A percentile compares a stretch with the other conserved stretches of the same genome.
Conservation (phyloP, 139 green algal species). For the Helicosporidium sp. region DNA sequence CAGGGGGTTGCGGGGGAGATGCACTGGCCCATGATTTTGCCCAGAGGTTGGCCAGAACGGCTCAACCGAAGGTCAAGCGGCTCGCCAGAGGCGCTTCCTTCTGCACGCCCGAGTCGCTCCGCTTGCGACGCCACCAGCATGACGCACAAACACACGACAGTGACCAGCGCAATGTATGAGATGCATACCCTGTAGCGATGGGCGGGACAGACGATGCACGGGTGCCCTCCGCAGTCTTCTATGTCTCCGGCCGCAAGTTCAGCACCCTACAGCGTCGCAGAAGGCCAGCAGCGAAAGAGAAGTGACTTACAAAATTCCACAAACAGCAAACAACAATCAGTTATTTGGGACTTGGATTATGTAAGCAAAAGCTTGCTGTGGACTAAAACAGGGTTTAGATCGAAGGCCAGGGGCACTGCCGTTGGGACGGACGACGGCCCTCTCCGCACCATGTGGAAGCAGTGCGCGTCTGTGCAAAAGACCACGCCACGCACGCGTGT, state of each 20-base stretch:
- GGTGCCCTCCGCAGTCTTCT: constrained; percentile 14
- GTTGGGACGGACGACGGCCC: background rate
- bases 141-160: background rate
- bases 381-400: no score
- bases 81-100: background rate
- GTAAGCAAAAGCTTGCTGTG: no score
- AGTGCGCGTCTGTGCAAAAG: constrained; percentile 15
- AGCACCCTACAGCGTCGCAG: constrained; percentile 3
- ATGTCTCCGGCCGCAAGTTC: constrained; percentile 16
- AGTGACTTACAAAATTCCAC: background rate
- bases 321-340: background rate
- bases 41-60: background rate
- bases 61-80: background rate
- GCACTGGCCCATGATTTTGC: background rate
- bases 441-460: constrained; percentile 11
- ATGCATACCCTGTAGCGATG: constrained; percentile 13
- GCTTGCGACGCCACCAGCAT: no score
- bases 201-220: constrained; percentile 20
- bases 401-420: background rate
- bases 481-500: constrained; percentile 2
- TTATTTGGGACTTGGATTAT: no score
- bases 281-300: no score
- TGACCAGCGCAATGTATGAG: background rate
- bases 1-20: no score
- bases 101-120: background rate